These are phyloP conservation scores for Daldinia caldariorum DNA, from an alignment of 495 filamentous ascomycete genomes.

Conservation along the genomic window DNA sequence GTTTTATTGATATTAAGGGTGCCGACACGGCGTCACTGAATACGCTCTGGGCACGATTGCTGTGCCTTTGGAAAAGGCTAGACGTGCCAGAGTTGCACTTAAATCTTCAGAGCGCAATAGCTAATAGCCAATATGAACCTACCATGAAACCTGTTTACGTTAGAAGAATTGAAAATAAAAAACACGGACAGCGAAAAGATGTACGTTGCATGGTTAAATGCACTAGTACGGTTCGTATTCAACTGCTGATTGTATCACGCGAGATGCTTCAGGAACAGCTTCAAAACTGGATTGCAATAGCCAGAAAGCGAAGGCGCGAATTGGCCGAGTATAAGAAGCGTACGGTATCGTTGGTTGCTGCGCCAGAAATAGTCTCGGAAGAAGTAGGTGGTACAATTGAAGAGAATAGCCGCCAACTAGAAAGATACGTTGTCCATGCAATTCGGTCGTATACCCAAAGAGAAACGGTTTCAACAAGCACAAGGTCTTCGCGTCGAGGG, in stretches of 20 bases:
- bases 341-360: neutral
- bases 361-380: neutral
- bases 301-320: conserved; percentile 11
- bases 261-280: conserved; percentile 23
- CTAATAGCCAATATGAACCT: conserved; percentile 22
- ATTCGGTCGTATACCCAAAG: conserved; percentile 17
- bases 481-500: conserved; percentile 15
- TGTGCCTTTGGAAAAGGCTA: conserved; percentile 36
- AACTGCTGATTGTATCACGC: conserved; percentile 22
- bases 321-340: conserved; percentile 28
- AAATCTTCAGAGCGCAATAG: conserved; percentile 30
- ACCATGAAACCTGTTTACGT: conserved; percentile 20
- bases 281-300: conserved; percentile 19
- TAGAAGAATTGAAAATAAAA: conserved; percentile 25
- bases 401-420: conserved; percentile 25
- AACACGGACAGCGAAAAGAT: conserved; percentile 21
- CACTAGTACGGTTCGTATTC: neutral
- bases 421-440: conserved; percentile 17
- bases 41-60: conserved; percentile 21
- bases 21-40: conserved; percentile 10
- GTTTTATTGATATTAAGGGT: conserved; percentile 28
- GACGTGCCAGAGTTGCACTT: conserved; percentile 33
- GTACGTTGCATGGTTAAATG: conserved; percentile 16
- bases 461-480: neutral
- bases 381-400: conserved; percentile 9